A percentile compares a stretch with the other conserved stretches of the same genome.
These are phyloP conservation scores for Suillus weaverae DNA, from an alignment of 768 basidiomycete genomes.

Conservation along the genomic window DNA sequence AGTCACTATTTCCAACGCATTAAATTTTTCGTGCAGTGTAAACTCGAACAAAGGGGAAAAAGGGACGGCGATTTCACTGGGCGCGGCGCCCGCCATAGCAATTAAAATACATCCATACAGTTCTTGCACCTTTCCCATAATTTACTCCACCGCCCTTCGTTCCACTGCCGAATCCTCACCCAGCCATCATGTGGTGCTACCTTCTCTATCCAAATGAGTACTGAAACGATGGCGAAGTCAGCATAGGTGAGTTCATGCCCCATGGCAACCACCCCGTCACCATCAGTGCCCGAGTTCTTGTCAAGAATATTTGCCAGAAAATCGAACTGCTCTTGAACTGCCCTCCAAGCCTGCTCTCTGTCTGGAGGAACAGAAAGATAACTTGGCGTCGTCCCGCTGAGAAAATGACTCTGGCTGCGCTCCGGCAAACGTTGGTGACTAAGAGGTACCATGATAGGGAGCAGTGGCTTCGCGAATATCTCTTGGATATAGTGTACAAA, in stretches of 20 bases:
- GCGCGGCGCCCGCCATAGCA: background rate
- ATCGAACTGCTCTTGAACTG: constrained; percentile 65
- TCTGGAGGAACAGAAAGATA: constrained; percentile 39
- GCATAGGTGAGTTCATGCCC: constrained; percentile 69
- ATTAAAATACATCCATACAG: constrained; percentile 67
- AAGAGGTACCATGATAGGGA: constrained; percentile 69
- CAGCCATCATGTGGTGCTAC: constrained; percentile 76
- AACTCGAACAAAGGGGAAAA: background rate
- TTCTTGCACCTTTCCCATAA: constrained; percentile 61
- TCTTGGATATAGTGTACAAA: constrained; percentile 74
- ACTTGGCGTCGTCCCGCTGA: constrained; percentile 17
- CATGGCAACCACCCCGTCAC: constrained; percentile 63
- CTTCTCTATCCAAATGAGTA: constrained; percentile 72
- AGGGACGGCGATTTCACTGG: background rate
- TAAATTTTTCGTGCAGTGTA: background rate
- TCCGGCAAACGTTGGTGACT: constrained; percentile 61
- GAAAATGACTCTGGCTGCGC: constrained; percentile 54
- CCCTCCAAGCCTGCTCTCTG: constrained; percentile 64
- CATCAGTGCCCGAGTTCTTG: constrained; percentile 60
- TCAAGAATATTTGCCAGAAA: constrained; percentile 65
- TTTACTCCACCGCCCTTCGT: constrained; percentile 64
- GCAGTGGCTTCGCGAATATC: constrained; percentile 61
- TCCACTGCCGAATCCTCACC: constrained; percentile 68
- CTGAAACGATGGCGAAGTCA: constrained; percentile 71
- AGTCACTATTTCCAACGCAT: background rate